Base-by-base conservation (phyloP, 176 grass and related monocot species). In the Carex parvula region DNA sequence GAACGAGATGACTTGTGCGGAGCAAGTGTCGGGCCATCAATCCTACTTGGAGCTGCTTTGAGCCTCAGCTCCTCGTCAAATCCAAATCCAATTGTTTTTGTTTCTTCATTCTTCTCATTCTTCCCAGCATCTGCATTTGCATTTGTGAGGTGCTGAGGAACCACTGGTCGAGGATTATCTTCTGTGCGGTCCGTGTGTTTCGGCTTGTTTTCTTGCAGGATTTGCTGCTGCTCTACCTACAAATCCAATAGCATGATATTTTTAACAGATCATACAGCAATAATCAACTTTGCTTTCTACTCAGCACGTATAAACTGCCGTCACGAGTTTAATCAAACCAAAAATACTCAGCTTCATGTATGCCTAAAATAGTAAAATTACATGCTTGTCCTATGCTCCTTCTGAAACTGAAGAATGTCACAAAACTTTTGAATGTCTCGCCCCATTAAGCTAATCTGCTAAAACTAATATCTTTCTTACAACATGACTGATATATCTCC, bases 221-320 rank as follows among this genome's bases (percentile, higher is more conserved):
- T 93, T 79, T 84, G 91, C 67, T 89, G 89, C 82, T 94, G 94
- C 84, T 94, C 92, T 84, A 91, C 89, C 95, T 98, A 89, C 57
- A 89, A 81, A 64, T 60, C 44, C 62, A 79, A 60, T 18, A 71
- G 53, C 65, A 78, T 77, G n/a, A 4, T 74, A 7, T 62, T 55
- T 32, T 90, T 84, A 60, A 62, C 42, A 81, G 54, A 70, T 65
- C 37, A 75, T 69, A 64, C 65, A 52, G 60, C 1, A 13, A 82
- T 72, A 70, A 6, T 82, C 55, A 73, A 85, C 71, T 85, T 71
- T 54, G 12, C 26, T 30, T 55, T 77, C 50, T 56, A 54, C 24
- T 55, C 14, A 14, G 12, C 53, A 77, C 13, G 6, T 55, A 54
- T 76, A 15, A 68, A 68, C 64, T 4, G 4, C 15, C 3, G 2